Base-by-base conservation (phyloP, 495 filamentous ascomycete species). In the Aspergillus conjunctus region DNA sequence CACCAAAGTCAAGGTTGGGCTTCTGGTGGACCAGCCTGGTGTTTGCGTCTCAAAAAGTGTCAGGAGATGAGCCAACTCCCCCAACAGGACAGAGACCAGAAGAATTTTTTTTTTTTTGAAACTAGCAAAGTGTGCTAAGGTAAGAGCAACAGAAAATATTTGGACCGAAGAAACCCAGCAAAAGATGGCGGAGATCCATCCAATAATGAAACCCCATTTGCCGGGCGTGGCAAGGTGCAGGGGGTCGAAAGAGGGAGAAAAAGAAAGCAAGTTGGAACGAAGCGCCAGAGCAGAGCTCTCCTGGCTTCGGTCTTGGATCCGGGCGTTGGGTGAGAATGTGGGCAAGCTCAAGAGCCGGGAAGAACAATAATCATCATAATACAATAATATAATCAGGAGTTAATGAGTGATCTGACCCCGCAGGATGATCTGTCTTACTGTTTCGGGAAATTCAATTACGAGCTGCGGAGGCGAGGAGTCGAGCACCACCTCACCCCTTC, bases 381-480 rank as follows among this genome's bases (percentile, higher is more conserved):
- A n/a, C n/a, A n/a, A n/a, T n/a, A n/a, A n/a, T n/a, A n/a, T n/a
- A n/a, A n/a, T n/a, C n/a, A n/a, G n/a, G n/a, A n/a, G n/a, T n/a
- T n/a, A n/a, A n/a, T 52, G 48, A 51, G 37, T 43, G 12, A 33
- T 51, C 49, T 32, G 43, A 59, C 57, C 57, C 57, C 50, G 57
- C 57, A 59, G 34, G 57, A 8, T 54, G 57, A 59, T 59, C 49
- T 53, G 49, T 43, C 48, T 52, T 22, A 31, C n/a, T n/a, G n/a
- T n/a, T n/a, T n/a, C n/a, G 5, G 44, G 44, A 48, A 48, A 10
- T 48, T 21, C 44, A 48, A 48, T 21, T 48, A 48, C 18, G 43
- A 17, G 18, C 9, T 2, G 43, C 43, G 15, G 43, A n/a, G 43
- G 17, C 1, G 17, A 30, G 20, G 22, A 30, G 7, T n/a, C n/a